Base-by-base conservation (phyloP, 768 basidiomycete genomes). In the Pseudohyphozyma bogoriensis region DNA sequence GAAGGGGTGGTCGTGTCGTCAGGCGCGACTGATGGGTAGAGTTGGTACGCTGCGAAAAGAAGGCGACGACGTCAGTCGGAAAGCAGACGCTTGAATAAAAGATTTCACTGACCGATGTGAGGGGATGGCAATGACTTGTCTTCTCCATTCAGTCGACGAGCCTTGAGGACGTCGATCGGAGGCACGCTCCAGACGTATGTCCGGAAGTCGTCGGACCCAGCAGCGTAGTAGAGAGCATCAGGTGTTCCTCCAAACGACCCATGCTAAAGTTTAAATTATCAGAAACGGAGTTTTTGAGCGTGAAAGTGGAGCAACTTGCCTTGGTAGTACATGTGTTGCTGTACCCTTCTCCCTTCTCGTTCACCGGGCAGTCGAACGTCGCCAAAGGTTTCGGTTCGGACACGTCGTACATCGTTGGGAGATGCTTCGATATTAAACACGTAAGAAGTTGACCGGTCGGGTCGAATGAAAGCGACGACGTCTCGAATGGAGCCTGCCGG, bases 161-260 rank as follows among this genome's bases (percentile, higher is more conserved):
- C 20, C 68, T 64, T 83, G 20, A 65, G 18, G 24, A n/a, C 15
- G 4, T 62, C 85, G 83, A 54, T 80, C 76, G 20, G 74, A 72
- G 88, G 87, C 37, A 90, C 76, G 65, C 79, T 81, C 88, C 88
- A 90, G 28, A 87, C 71, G 65, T 89, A 89, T 24, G 78, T 81
- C 39, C 82, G 78, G 70, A 89, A 89, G 72, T 89, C 86, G 70
- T 90, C 88, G 15, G 86, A 88, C 20, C 88, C 88, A n/a, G 80
- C 80, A 37, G 79, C 79, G 68, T 84, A 89, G 67, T 84, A 81
- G 33, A 77, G 72, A 56, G 28, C 79, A 76, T 8, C 60, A 2
- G 46, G 28, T 1, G 51, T 56, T 3, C 82, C 80, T 39, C 87
- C 85, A 64, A 90, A 89, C 8, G 82, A 80, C 4, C 86, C 86